Evolutionary conservation across 2,329 filamentous ascomycete genomes (phyloP).

Genomic region (Colletotrichum camelliae): DNA sequence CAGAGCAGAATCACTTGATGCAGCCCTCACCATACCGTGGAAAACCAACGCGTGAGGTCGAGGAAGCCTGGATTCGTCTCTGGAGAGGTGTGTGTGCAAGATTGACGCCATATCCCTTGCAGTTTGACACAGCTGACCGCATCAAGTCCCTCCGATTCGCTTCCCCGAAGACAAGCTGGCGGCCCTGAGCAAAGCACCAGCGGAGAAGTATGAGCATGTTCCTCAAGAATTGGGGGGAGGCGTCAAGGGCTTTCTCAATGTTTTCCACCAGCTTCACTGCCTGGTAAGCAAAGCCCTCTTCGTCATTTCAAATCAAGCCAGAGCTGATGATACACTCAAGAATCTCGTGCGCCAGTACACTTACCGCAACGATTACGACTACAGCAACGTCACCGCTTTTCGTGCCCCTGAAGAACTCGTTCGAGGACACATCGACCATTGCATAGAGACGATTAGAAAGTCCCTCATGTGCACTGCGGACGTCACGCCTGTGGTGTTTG

Average conservation of each 20-base stretch:
- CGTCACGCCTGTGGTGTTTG: conserved; percentile 1
- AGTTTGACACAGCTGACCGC: background rate
- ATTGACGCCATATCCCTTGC: background rate
- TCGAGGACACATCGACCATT: conserved; percentile 32
- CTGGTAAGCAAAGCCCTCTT: background rate
- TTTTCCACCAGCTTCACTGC: conserved; percentile 23
- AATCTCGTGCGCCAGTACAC: conserved; percentile 18
- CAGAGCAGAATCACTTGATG: conserved; percentile 14
- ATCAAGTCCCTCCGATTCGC: background rate
- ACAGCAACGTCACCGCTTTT: conserved; percentile 11
- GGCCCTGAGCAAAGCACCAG: background rate
- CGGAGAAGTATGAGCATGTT: background rate
- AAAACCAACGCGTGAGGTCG: conserved; percentile 7
- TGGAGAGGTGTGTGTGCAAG: background rate
- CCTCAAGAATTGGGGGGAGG: background rate
- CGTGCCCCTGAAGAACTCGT: background rate
- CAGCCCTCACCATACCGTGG: conserved; percentile 19
- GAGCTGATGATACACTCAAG: background rate
- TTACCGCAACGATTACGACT: background rate
- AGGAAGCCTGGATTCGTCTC: conserved; percentile 13
- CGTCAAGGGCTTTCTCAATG: conserved; percentile 12
- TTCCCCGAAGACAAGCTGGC: background rate
- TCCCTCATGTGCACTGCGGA: conserved; percentile 16
- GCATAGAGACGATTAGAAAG: conserved; percentile 33
- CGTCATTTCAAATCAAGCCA: background rate